Evolutionary conservation across 345 rosid genomes (phyloP), one percentile per base, ranked within the genome.

Genomic region (Aegle marmelos): DNA sequence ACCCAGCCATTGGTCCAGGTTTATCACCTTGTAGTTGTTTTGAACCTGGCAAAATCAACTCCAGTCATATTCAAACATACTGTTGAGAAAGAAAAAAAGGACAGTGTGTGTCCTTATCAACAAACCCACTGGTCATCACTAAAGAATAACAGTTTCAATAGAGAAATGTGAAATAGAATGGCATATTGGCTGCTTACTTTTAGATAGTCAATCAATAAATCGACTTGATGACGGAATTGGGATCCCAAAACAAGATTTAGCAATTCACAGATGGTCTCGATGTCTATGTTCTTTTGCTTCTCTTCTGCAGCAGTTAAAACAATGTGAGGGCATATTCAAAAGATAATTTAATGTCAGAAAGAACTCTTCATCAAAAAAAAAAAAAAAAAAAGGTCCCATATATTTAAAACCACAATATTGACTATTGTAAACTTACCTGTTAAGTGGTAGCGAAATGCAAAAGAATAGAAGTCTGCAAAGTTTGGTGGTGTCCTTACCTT

Each of bases 1-100:
- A 70, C 75, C 74, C 70, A 74, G 58, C 92, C 92, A 89, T 57
- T 89, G 92, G 68, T 89, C 90, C 73, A 67, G 21, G 88, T 86
- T 89, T 80, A 89, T 83, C 61, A 82, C 89, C 80, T 85, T 86
- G 80, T 86, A 89, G 48, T 89, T 89, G 60, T 68, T 87, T 68
- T 89, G 92, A 61, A 83, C 76, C 92, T 89, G 84, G 58, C 33
- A 75, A 73, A 76, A 50, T 73, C 48, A 76, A 77, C 33, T 41
- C 36, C 56, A 57, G 36, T 53, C 27, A 48, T 33, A 37, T 68
- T 33, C 36, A 21, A 41, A 19, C 25, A 72, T 16, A 68, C 9
- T 7, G 68, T 41, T 21, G 14, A 60, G 14, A 59, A 17, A 33
- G 56, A 28, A 34, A 45, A 21, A 9, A 58, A 79, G 33, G 39